Percentiles rank a stretch among this genome's conserved stretches.
phyloP scores from a whole-genome alignment of 2,329 filamentous ascomycete genomes.

The Phyllosticta paracitricarpa region DNA sequence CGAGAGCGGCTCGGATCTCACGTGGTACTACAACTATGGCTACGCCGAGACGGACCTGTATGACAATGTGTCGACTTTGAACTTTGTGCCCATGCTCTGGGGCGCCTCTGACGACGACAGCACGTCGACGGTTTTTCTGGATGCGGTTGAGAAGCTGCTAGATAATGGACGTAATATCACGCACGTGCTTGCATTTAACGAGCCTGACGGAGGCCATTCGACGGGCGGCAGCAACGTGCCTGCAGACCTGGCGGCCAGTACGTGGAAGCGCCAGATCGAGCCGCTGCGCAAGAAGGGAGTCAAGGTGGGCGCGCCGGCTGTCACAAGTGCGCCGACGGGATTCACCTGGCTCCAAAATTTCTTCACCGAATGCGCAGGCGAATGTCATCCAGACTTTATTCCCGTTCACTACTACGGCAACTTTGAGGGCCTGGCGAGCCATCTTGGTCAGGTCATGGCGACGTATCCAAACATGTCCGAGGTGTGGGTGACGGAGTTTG shows the following conservation, averaged over 20 bases:
- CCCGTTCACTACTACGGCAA: conserved; percentile 50
- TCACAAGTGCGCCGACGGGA: conserved; percentile 51
- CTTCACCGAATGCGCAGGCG: conserved; percentile 45
- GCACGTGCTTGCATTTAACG: conserved; percentile 68
- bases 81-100: conserved; percentile 79
- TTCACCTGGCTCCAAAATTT: conserved; percentile 60
- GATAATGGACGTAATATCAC: conserved; percentile 43
- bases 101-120: conserved; percentile 37
- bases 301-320: conserved; percentile 59
- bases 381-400: conserved; percentile 40
- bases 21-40: conserved; percentile 81
- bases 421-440: conserved; percentile 57
- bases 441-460: conserved; percentile 50
- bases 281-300: conserved; percentile 56
- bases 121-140: conserved; percentile 48
- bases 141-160: conserved; percentile 48
- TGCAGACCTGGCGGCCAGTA: conserved; percentile 51
- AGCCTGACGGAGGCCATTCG: conserved; percentile 52
- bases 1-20: conserved; percentile 46
- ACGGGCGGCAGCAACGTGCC: conserved; percentile 55
- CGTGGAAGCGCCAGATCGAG: conserved; percentile 63
- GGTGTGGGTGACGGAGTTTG: conserved; percentile 76
- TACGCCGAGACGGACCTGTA: conserved; percentile 40
- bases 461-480: conserved; percentile 38
- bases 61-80: conserved; percentile 33